phyloP scores from a whole-genome alignment of 1,284 basidiomycete genomes.

The Tilletia walkeri region DNA sequence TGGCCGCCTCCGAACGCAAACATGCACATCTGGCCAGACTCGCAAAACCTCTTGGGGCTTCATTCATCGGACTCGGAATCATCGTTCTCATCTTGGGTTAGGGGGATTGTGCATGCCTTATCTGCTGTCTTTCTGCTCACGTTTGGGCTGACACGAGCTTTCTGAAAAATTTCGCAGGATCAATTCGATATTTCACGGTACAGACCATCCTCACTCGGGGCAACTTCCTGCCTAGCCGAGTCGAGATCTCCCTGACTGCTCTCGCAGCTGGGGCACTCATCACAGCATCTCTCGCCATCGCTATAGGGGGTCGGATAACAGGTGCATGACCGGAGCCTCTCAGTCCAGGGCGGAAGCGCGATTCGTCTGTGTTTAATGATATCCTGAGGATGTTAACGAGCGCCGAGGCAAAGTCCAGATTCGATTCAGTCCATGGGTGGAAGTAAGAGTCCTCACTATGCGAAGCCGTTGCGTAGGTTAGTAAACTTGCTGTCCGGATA shows the following conservation, averaged over 20 bases:
- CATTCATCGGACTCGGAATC: slow-evolving; percentile 44
- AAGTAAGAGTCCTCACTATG: not conserved
- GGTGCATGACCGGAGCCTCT: not conserved
- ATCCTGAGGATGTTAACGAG: too few species aligned
- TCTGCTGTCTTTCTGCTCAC: not conserved
- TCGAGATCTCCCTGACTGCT: slow-evolving; percentile 32
- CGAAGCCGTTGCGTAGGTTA: slow-evolving; percentile 51
- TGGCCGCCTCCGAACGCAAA: not conserved
- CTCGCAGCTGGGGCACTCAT: slow-evolving; percentile 33
- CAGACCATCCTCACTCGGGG: slow-evolving; percentile 37
- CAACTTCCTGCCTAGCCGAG: slow-evolving; percentile 39
- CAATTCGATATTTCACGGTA: slow-evolving; percentile 41
- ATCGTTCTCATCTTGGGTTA: slow-evolving; percentile 34
- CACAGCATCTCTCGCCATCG: slow-evolving; percentile 33
- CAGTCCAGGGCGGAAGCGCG: not conserved
- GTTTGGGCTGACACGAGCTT: not conserved
- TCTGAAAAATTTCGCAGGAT: slow-evolving; percentile 15
- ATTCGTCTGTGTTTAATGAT: not conserved
- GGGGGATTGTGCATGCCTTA: not conserved
- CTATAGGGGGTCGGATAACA: slow-evolving; percentile 23
- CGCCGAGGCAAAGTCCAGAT: not conserved
- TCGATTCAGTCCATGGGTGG: too few species aligned
- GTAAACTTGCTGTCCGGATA: slow-evolving; percentile 59
- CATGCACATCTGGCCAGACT: slow-evolving; percentile 16
- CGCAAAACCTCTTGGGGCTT: slow-evolving; percentile 43